phyloP scores from a whole-genome alignment of 2,329 filamentous ascomycete species.

The Ceratocystis colombiana region DNA sequence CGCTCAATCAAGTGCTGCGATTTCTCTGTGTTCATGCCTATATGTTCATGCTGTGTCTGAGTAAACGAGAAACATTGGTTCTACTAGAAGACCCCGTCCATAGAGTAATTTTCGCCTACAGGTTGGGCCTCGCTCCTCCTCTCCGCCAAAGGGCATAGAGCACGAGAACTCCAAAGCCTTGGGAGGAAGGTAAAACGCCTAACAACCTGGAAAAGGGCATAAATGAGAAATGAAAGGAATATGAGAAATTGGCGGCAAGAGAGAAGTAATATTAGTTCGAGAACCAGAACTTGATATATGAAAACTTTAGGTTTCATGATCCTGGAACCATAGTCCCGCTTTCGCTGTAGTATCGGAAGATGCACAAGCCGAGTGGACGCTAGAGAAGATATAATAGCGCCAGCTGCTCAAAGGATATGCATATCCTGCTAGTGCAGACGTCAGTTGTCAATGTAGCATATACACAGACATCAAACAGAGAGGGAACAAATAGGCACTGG shows the following conservation, averaged over 20 bases:
- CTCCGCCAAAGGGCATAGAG: neutral
- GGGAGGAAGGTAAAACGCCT: neutral
- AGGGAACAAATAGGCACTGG: too few relatives aligned
- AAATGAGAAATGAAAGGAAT: neutral
- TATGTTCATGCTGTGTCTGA: conserved; percentile 2
- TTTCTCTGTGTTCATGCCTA: neutral
- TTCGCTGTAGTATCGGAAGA: neutral
- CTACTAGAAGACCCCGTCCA: neutral
- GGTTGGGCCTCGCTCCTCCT: neutral
- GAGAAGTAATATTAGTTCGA: neutral
- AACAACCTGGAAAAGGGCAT: neutral
- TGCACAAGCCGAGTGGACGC: neutral
- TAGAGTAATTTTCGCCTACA: neutral
- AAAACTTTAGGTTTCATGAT: neutral
- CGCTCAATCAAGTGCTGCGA: neutral
- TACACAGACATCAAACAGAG: conserved; percentile 1
- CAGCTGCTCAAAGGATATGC: neutral
- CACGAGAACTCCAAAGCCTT: neutral
- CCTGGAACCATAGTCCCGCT: neutral
- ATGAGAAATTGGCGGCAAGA: neutral
- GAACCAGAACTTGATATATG: neutral
- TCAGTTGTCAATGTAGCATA: neutral
- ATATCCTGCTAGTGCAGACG: neutral
- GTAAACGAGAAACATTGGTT: conserved; percentile 13
- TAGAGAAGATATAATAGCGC: neutral